Evolutionary conservation across 2,329 filamentous ascomycete genomes (phyloP), one percentile per base, ranked within the genome.

Genomic region (Cercospora zeina): DNA sequence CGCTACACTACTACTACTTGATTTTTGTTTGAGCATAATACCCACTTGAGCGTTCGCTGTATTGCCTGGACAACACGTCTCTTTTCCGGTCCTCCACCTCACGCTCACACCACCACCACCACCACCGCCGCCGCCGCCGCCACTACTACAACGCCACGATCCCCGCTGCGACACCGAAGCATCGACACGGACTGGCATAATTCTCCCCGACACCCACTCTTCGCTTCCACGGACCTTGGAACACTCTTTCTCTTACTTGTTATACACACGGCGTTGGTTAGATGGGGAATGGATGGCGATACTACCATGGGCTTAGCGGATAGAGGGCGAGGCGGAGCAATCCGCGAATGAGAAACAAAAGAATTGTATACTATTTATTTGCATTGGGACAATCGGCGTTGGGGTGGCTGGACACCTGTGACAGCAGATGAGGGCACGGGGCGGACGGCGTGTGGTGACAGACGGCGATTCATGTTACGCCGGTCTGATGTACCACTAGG

Each of bases 31-130:
- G 49, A 61, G 63, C 64, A 67, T 66, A 65, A 67, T 66, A 64
- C 65, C 63, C 62, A 42, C 42, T 63, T 61, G 63, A 67, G 62
- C 63, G 65, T 65, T 67, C 55, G 50, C 57, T 63, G 65, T 58
- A 62, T 64, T 58, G 37, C 57, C 42, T 63, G 39, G 21, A 45
- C 39, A 54, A 34, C 49, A 57, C 49, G 19, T 27, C 24, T 27
- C 6, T 56, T 50, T 58, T 59, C 53, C 55, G 58, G 62, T 61
- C 58, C 58, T 27, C 53, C 50, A 34, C 59, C 51, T 31, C 24
- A 39, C 16, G 39, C 16, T 51, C 34, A 30, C 60, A 50, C 47
- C 56, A 10, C 24, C 51, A 27, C 24, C 6, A 27, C 24, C 6
- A 27, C 24, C 6, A 27, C 24, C 6, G 6, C 24, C 6, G 6